Percentiles rank a stretch among this genome's conserved stretches.
These are phyloP conservation scores for Tetratostichococcus sp. DNA, from an alignment of 139 green algal genomes.

Conservation along the genomic window DNA sequence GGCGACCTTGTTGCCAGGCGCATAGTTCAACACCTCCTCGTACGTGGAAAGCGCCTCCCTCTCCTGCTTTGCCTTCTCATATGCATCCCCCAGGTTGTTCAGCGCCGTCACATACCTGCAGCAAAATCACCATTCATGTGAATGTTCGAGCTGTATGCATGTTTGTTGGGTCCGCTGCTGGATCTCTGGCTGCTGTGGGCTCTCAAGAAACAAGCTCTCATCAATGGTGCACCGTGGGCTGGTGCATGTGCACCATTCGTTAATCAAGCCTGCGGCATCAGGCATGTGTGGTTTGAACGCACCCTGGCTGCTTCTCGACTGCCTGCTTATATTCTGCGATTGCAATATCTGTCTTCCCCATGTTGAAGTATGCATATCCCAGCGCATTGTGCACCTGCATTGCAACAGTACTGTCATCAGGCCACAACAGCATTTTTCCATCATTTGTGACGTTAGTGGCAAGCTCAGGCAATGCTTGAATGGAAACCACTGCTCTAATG, in stretches of 20 bases:
- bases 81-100: slow-evolving; percentile 98
- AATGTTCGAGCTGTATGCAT: no score
- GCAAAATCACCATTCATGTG: slow-evolving; percentile 1
- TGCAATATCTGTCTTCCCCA: slow-evolving; percentile 67
- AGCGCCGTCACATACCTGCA: slow-evolving; percentile 83
- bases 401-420: not conserved
- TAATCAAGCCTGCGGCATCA: no score
- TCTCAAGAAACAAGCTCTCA: no score
- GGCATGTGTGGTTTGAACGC: not conserved
- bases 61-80: slow-evolving; percentile 73
- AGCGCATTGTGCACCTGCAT: slow-evolving; percentile 94
- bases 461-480: no score
- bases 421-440: no score
- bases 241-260: no score
- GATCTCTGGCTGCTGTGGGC: no score
- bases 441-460: no score
- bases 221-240: no score
- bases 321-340: slow-evolving; percentile 79
- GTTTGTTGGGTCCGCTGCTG: no score
- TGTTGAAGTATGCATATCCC: slow-evolving; percentile 90
- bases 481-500: no score
- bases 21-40: slow-evolving; percentile 68
- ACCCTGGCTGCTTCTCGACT: slow-evolving; percentile 75
- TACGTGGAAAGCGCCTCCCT: slow-evolving; percentile 55
- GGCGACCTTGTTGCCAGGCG: slow-evolving; percentile 84